Evolutionary conservation across 176 grass and related monocot genomes (phyloP), one percentile per base, ranked within the genome.

Genomic region (Saccharum officinarum): DNA sequence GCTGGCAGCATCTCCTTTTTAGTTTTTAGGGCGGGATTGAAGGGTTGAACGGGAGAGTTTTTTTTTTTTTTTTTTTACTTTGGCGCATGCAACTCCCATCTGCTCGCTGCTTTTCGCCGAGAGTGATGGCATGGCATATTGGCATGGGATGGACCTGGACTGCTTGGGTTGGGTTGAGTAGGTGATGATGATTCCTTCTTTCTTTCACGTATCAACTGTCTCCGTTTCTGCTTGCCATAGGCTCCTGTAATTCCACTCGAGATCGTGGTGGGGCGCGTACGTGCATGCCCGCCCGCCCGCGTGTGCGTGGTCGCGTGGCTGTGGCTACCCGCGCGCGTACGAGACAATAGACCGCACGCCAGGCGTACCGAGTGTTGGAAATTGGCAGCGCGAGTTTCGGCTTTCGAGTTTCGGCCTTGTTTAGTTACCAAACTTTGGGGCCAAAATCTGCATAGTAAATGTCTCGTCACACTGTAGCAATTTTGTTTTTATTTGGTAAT

Each of bases 371-470:
- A 17, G 46, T 5, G 69, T 82, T 62, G 23, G 50, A 25, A 55
- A 69, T 82, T 72, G 25, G 67, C 84, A 78, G 80, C 80, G 88
- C 22, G 22, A 87, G 38, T 87, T 69, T 28, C 62, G 84, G 84
- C 79, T 90, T 90, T 87, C 59, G 14, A 3, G 11, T 71, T 82
- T n/a, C n/a, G n/a, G n/a, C n/a, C n/a, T n/a, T n/a, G n/a, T n/a
- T n/a, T n/a, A n/a, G n/a, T n/a, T n/a, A n/a, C n/a, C n/a, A n/a
- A n/a, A n/a, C n/a, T n/a, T n/a, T n/a, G n/a, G n/a, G n/a, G n/a
- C n/a, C n/a, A n/a, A n/a, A n/a, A n/a, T n/a, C n/a, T n/a, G n/a
- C n/a, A n/a, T n/a, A n/a, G n/a, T n/a, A n/a, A n/a, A n/a, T n/a
- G n/a, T n/a, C n/a, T n/a, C n/a, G n/a, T n/a, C n/a, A n/a, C n/a